Evolutionary conservation across 2,329 filamentous ascomycete genomes (phyloP).

Genomic region (Colletotrichum theobromicola): DNA sequence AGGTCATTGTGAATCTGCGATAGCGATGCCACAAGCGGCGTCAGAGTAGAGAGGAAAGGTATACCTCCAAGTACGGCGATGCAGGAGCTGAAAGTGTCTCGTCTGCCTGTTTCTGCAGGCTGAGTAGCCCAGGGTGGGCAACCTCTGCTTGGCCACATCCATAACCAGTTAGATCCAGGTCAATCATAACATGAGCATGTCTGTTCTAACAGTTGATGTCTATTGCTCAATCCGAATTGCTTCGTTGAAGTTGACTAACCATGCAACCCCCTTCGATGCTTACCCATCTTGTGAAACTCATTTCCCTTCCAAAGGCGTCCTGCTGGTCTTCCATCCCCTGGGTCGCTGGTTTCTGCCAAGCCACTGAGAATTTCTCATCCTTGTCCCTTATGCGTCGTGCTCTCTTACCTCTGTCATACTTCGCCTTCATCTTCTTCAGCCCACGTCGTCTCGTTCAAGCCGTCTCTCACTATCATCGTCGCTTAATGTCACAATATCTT

Average conservation of each 20-base stretch:
- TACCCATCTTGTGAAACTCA: rapidly evolving
- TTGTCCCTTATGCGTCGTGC: no score
- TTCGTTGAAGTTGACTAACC: background rate
- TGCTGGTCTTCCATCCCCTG: background rate
- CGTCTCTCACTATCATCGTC: background rate
- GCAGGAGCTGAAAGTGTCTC: background rate
- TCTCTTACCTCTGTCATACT: no score
- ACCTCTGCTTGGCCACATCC: background rate
- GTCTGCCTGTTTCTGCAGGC: background rate
- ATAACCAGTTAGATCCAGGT: background rate
- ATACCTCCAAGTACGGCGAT: background rate
- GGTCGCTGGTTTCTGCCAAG: background rate
- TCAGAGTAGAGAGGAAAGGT: background rate
- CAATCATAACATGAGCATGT: background rate
- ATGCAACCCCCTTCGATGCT: rapidly evolving
- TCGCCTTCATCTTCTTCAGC: no score
- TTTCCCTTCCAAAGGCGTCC: rapidly evolving
- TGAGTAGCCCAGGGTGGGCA: background rate
- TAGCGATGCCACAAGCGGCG: background rate
- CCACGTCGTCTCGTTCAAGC: no score
- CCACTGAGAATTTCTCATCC: no score
- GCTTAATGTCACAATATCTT: no score
- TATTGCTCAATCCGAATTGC: background rate
- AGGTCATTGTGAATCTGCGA: rapidly evolving
- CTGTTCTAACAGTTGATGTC: background rate